Percentiles rank a stretch among this genome's conserved stretches.
These are phyloP conservation scores for Sporothrix inflata DNA, from an alignment of 2,329 filamentous ascomycete species.

Conservation along the genomic window DNA sequence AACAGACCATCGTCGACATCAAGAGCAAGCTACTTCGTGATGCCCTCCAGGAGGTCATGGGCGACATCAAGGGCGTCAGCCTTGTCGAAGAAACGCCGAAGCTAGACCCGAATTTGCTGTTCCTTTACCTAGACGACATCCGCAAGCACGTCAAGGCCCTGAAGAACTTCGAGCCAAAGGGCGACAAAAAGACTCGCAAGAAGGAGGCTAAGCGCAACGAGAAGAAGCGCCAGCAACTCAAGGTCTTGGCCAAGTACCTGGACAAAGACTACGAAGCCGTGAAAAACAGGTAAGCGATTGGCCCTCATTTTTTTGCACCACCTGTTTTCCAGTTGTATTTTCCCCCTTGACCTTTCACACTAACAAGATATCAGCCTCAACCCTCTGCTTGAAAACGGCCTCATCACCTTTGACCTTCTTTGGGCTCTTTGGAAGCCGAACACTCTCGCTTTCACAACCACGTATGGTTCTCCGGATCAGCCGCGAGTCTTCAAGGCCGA, in stretches of 20 bases:
- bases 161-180: constrained; percentile 57
- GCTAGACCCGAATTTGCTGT: constrained; percentile 71
- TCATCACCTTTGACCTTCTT: constrained; percentile 85
- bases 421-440: constrained; percentile 91
- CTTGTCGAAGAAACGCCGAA: constrained; percentile 79
- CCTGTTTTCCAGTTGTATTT: neutral
- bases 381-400: constrained; percentile 76
- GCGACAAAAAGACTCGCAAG: constrained; percentile 59
- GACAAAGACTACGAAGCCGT: constrained; percentile 73
- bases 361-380: constrained; percentile 59
- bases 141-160: constrained; percentile 65
- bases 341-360: neutral
- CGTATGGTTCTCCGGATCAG: constrained; percentile 75
- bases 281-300: constrained; percentile 63
- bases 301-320: too few relatives aligned
- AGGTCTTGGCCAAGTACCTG: constrained; percentile 53
- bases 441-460: constrained; percentile 75
- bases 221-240: constrained; percentile 66
- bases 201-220: constrained; percentile 62
- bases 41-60: constrained; percentile 71
- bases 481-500: constrained; percentile 83
- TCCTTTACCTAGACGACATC: constrained; percentile 80
- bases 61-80: constrained; percentile 75
- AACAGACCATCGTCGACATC: constrained; percentile 74
- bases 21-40: constrained; percentile 80